Conservation (phyloP, 2,329 filamentous ascomycete species). For the Orbilia oligospora region DNA sequence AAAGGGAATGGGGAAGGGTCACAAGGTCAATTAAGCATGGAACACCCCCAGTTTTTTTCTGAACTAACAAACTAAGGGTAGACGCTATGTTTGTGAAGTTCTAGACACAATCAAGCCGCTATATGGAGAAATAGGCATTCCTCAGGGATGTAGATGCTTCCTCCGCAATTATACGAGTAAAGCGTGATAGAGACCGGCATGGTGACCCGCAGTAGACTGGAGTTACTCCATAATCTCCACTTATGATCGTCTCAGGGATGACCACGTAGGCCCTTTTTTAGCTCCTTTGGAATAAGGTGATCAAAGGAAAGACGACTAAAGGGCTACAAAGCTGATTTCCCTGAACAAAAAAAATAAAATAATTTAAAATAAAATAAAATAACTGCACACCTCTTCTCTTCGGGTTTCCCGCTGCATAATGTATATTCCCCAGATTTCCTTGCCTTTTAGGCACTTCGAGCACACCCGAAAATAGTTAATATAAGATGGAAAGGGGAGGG, state of each 20-base stretch:
- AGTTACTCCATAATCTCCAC: slow-evolving; percentile 50
- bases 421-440: slow-evolving; percentile 61
- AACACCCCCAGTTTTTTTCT: slow-evolving; percentile 25
- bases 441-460: slow-evolving; percentile 44
- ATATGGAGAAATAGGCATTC: slow-evolving; percentile 19
- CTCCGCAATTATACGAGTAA: slow-evolving; percentile 57
- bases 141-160: slow-evolving; percentile 51
- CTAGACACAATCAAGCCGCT: slow-evolving; percentile 36
- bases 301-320: slow-evolving; percentile 7
- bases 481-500: slow-evolving; percentile 8
- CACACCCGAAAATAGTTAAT: slow-evolving; percentile 52
- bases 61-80: slow-evolving; percentile 5
- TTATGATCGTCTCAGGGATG: slow-evolving; percentile 61
- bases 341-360: neutral
- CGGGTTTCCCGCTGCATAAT: slow-evolving; percentile 57
- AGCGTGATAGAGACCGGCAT: slow-evolving; percentile 36
- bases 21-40: slow-evolving; percentile 58
- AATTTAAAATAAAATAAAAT: too few species aligned
- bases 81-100: slow-evolving; percentile 42
- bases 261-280: slow-evolving; percentile 57
- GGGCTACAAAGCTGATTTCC: slow-evolving; percentile 12
- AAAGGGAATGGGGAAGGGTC: slow-evolving; percentile 40
- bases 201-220: slow-evolving; percentile 42
- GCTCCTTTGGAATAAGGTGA: slow-evolving; percentile 21
- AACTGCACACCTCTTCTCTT: slow-evolving; percentile 24